Base-by-base conservation (phyloP, 192 early-diverging fungal genomes). In the Coemansia sp. region DNA sequence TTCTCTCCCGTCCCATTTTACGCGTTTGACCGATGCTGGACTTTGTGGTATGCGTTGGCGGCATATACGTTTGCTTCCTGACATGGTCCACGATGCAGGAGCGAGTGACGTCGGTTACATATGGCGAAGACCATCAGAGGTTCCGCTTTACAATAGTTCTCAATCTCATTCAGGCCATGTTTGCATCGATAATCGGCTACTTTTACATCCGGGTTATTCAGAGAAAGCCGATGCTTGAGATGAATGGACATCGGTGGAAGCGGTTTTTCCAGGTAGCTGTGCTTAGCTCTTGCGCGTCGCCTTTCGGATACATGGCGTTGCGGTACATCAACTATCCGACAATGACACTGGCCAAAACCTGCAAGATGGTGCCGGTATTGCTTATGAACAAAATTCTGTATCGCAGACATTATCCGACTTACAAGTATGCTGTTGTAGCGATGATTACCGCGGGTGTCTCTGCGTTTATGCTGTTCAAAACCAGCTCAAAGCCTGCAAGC, bases 271-370 rank as follows among this genome's bases (percentile, higher is more conserved):
- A 91, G 60, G 87, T 95, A 16, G 86, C 95, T 8, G 64, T 96
- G 12, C 73, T 93, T 50, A 85, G 79, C 60, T 91, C 90, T 20
- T 73, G 86, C 7, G 93, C 90, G 7, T 89, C 94, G 5, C 94
- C 90, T 6, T 97, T 99, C 73, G 95, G 95, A 6, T 99, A 97
- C 84, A 92, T 90, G 31, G 86, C 95, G 36, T 80, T 99, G 48
- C 88, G 89, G 42, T 92, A 97, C 72, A 93, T 99, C 64, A 95
- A 99, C 80, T 99, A 97, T 75, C 96, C 95, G 30, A 97, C 97
- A 10, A 88, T 97, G 87, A 96, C 97, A 45, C 80, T 99, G 29
- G 94, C 95, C 36, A 96, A 97, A 72, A 95, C 95, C 29, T 96
- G 95, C 83, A 97, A 97, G 68, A 87, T 99, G 57, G 87, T 99